Evolutionary conservation across 805 yeast genomes (phyloP).

Genomic region (Ogataea pilisensis): DNA sequence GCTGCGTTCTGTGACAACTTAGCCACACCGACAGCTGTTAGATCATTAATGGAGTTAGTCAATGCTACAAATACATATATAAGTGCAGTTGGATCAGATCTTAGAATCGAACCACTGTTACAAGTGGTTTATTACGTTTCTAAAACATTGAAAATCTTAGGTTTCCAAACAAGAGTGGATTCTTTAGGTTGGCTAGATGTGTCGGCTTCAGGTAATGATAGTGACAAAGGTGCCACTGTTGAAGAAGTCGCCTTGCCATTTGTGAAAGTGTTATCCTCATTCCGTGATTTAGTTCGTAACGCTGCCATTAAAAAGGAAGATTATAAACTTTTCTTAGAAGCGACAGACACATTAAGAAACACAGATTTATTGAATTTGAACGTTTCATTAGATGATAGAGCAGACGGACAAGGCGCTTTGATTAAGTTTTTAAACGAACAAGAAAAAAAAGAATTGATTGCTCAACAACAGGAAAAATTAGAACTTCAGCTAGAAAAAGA

Average conservation of each 20-base stretch:
- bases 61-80: slow-evolving; percentile 72
- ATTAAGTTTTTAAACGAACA: slow-evolving; percentile 70
- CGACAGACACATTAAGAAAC: slow-evolving; percentile 73
- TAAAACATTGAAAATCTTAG: slow-evolving; percentile 64
- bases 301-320: slow-evolving; percentile 62
- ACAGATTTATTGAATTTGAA: slow-evolving; percentile 69
- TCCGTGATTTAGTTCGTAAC: slow-evolving; percentile 78
- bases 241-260: slow-evolving; percentile 81
- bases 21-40: slow-evolving; percentile 71
- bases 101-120: slow-evolving; percentile 61
- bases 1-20: slow-evolving; percentile 85
- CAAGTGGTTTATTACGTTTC: slow-evolving; percentile 68
- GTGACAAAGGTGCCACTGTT: slow-evolving; percentile 21
- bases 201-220: slow-evolving; percentile 17
- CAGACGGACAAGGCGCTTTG: slow-evolving; percentile 71
- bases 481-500: slow-evolving; percentile 35
- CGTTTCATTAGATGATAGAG: slow-evolving; percentile 84
- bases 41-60: slow-evolving; percentile 62
- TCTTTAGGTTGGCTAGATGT: slow-evolving; percentile 75
- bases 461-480: slow-evolving; percentile 57
- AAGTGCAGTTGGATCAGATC: slow-evolving; percentile 42
- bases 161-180: slow-evolving; percentile 69
- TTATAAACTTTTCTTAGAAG: slow-evolving; percentile 51
- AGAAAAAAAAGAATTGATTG: slow-evolving; percentile 63
- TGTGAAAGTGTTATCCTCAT: slow-evolving; percentile 68